These are phyloP conservation scores for Begonia loranthoides DNA, from an alignment of 306 rosid species.

Conservation along the genomic window DNA sequence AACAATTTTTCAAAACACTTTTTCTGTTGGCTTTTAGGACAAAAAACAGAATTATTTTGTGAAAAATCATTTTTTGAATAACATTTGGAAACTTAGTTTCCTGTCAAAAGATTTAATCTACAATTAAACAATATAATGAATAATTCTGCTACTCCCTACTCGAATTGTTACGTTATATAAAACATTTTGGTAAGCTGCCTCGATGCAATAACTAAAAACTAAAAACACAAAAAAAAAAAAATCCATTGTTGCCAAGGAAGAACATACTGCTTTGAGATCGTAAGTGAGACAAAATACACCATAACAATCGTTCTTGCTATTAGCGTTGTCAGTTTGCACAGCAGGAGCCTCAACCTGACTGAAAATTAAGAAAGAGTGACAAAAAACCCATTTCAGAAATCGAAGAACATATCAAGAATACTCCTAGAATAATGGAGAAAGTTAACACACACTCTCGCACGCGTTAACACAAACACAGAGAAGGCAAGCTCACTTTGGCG, in stretches of 20 bases:
- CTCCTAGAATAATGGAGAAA: not conserved
- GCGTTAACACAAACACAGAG: not conserved
- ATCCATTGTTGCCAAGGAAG: slow-evolving; percentile 1
- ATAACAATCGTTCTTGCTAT: slow-evolving; percentile 59
- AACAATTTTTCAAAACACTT: too few relatives aligned
- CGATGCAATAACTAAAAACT: not conserved
- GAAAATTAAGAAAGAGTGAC: slow-evolving; percentile 5
- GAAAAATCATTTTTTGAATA: too few relatives aligned
- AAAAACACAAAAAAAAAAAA: slow-evolving; percentile 4
- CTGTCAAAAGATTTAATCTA: too few relatives aligned
- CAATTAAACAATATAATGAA: too few relatives aligned
- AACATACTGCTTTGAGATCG: slow-evolving; percentile 79
- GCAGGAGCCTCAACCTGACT: slow-evolving; percentile 68
- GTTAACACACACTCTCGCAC: not conserved
- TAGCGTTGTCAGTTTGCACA: slow-evolving; percentile 25
- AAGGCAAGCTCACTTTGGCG: slow-evolving; percentile 44
- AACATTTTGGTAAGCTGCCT: too few relatives aligned
- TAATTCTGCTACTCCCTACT: too few relatives aligned
- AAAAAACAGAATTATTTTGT: too few relatives aligned
- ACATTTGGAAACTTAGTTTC: too few relatives aligned
- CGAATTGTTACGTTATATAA: too few relatives aligned
- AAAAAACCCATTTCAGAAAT: slow-evolving; percentile 2
- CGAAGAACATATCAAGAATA: not conserved
- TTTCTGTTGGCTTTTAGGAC: too few relatives aligned
- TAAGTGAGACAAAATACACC: slow-evolving; percentile 93